phyloP scores from a whole-genome alignment of 2,329 filamentous ascomycete species.

The Gremmenia infestans region DNA sequence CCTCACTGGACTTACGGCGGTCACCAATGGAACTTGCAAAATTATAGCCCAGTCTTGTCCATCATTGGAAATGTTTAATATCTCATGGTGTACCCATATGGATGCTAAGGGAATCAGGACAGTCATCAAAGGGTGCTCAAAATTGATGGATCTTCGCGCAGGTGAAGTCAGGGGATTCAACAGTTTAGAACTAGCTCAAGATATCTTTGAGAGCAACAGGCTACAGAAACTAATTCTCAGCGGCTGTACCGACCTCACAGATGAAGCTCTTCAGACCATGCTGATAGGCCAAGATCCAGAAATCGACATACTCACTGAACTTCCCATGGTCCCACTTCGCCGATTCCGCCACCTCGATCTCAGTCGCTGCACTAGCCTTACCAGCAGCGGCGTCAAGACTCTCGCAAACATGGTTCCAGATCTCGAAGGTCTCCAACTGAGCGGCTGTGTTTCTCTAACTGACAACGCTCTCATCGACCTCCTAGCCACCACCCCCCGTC shows the following conservation, averaged over 20 bases:
- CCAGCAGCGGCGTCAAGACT: conserved; percentile 63
- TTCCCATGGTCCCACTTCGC: conserved; percentile 70
- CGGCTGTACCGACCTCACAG: conserved; percentile 73
- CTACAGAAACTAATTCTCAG: conserved; percentile 78
- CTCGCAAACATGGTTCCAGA: conserved; percentile 72
- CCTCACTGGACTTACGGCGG: conserved; percentile 72
- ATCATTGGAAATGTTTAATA: conserved; percentile 76
- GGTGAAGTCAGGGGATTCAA: conserved; percentile 79
- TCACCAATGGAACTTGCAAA: conserved; percentile 80
- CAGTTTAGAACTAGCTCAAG: conserved; percentile 63
- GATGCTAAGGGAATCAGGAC: conserved; percentile 70
- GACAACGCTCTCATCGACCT: conserved; percentile 69
- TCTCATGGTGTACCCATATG: conserved; percentile 89
- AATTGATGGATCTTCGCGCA: conserved; percentile 72
- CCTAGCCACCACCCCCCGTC: conserved; percentile 66
- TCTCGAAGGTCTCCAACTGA: conserved; percentile 78
- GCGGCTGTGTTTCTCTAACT: conserved; percentile 68
- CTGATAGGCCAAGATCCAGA: conserved; percentile 72
- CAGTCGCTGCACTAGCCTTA: conserved; percentile 71
- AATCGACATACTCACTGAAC: conserved; percentile 73
- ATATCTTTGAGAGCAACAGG: conserved; percentile 74
- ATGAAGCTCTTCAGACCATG: conserved; percentile 68
- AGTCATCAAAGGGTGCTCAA: conserved; percentile 67
- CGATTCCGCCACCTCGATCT: conserved; percentile 80
- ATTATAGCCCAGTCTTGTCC: conserved; percentile 79